Evolutionary conservation across 2,329 filamentous ascomycete genomes (phyloP).

Genomic region (Colletotrichum sp.): DNA sequence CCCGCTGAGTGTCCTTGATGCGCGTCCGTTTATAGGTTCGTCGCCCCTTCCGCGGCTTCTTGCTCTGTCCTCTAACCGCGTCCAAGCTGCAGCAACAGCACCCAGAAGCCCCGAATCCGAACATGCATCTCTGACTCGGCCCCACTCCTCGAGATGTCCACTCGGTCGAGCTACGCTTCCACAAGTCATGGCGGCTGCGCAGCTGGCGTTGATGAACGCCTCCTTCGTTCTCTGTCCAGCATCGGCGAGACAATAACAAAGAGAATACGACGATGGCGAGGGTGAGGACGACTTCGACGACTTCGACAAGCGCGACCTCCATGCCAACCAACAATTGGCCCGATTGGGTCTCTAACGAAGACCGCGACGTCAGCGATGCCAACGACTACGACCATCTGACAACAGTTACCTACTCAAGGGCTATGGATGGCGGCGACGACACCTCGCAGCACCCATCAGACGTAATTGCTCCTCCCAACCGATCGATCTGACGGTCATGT

Average conservation of each 20-base stretch:
- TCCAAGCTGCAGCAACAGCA: not conserved
- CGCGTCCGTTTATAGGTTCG: not conserved
- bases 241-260: not conserved
- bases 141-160: not conserved
- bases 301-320: not conserved
- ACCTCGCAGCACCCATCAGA: not conserved
- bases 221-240: not conserved
- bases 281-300: not conserved
- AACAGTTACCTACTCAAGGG: not conserved
- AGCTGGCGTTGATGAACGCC: not conserved
- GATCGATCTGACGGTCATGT: not conserved
- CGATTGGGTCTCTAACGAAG: not conserved
- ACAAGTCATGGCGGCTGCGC: not conserved
- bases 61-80: not conserved
- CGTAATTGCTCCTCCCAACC: not conserved
- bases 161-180: not conserved
- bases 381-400: not conserved
- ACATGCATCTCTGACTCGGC: not conserved
- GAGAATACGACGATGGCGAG: not conserved
- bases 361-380: not conserved
- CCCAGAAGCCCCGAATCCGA: not conserved
- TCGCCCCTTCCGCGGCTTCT: not conserved
- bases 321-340: not conserved
- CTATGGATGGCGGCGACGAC: not conserved
- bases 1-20: not conserved